These are phyloP conservation scores for Dioscorea zingiberensis DNA, from an alignment of 106 monocot genomes.

Conservation along the genomic window DNA sequence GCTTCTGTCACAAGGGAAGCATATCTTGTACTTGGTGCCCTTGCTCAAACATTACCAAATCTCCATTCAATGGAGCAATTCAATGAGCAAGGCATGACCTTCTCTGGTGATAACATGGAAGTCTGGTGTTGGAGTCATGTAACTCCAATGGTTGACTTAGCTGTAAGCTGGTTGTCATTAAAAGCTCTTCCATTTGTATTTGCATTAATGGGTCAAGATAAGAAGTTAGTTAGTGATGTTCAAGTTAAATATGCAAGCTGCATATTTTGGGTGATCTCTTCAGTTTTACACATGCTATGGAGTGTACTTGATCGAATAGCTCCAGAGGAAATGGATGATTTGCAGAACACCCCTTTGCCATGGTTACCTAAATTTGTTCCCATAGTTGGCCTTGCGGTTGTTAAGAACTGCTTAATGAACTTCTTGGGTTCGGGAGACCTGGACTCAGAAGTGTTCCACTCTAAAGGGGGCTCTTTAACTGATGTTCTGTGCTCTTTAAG, in stretches of 20 bases:
- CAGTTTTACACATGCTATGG: conserved; percentile 70
- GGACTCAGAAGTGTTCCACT: not conserved
- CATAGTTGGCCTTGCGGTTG: conserved; percentile 68
- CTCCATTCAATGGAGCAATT: conserved; percentile 68
- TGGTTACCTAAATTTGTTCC: conserved; percentile 90
- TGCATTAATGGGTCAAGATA: conserved; percentile 14
- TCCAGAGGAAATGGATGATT: conserved; percentile 7
- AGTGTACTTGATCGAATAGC: conserved; percentile 46
- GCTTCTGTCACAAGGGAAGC: conserved; percentile 58
- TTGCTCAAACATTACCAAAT: conserved; percentile 62
- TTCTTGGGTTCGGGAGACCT: conserved; percentile 14
- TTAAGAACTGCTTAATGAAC: conserved; percentile 56
- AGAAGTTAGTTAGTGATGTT: conserved; percentile 5
- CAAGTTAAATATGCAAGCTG: conserved; percentile 16
- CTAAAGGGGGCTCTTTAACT: conserved; percentile 34
- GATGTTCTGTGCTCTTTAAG: conserved; percentile 46
- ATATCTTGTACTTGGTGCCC: conserved; percentile 59
- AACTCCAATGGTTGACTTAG: conserved; percentile 74
- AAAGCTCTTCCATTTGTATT: conserved; percentile 37
- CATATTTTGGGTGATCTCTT: conserved; percentile 70
- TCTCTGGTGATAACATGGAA: conserved; percentile 30
- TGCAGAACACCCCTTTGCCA: conserved; percentile 22
- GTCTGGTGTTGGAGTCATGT: conserved; percentile 86
- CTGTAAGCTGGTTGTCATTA: conserved; percentile 62
- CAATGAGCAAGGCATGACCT: conserved; percentile 13